phyloP scores from a whole-genome alignment of 2,329 filamentous ascomycete genomes.

The Talaromyces sp. region DNA sequence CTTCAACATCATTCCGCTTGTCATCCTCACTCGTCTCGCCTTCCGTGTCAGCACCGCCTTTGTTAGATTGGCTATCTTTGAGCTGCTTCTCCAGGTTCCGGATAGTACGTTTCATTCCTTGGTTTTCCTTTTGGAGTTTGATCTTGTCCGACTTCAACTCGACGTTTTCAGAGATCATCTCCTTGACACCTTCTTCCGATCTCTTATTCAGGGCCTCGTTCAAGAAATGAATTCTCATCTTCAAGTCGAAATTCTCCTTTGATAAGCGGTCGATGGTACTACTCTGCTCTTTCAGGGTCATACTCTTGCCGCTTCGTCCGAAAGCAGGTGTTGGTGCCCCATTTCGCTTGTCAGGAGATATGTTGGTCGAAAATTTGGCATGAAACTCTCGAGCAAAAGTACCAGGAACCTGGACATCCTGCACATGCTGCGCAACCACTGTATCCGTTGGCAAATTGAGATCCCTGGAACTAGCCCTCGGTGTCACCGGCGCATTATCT shows the following conservation, averaged over 20 bases:
- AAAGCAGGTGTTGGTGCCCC: constrained; percentile 50
- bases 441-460: constrained; percentile 75
- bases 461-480: constrained; percentile 58
- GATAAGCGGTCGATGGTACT: constrained; percentile 93
- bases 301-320: constrained; percentile 60
- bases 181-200: constrained; percentile 93
- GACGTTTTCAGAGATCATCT: constrained; percentile 97
- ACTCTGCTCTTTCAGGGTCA: constrained; percentile 96
- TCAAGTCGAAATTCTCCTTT: constrained; percentile 97
- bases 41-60: constrained; percentile 44
- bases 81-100: constrained; percentile 83
- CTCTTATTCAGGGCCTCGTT: constrained; percentile 89
- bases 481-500: constrained; percentile 62
- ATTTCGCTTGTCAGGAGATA: constrained; percentile 58
- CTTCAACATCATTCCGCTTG: constrained; percentile 52
- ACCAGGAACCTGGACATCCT: constrained; percentile 86
- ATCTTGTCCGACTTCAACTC: constrained; percentile 88
- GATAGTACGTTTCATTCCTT: constrained; percentile 72
- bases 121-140: constrained; percentile 86
- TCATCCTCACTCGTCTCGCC: constrained; percentile 43
- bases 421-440: constrained; percentile 80
- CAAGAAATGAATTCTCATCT: constrained; percentile 95
- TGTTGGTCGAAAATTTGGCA: constrained; percentile 60
- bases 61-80: constrained; percentile 50
- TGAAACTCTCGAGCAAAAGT: constrained; percentile 83